These are phyloP conservation scores for Alternaria burnsii DNA, from an alignment of 2,329 filamentous ascomycete species.

Conservation along the genomic window DNA sequence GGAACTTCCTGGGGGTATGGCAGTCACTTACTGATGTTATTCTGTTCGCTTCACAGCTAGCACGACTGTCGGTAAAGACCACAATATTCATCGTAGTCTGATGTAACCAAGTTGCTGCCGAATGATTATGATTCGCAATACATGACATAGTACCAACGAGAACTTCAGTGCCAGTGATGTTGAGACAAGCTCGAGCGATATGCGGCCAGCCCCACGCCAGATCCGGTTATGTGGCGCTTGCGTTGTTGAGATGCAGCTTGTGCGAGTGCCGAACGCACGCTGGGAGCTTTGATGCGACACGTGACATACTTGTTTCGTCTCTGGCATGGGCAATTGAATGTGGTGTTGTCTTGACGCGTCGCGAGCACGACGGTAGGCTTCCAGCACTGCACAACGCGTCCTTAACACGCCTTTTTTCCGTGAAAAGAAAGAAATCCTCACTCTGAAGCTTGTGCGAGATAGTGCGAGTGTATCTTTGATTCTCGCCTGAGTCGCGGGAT, in stretches of 20 bases:
- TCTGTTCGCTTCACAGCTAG: not conserved
- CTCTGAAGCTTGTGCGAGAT: not conserved
- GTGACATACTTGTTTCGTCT: not conserved
- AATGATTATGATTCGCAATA: not conserved
- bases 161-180: not conserved
- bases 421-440: not conserved
- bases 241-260: not conserved
- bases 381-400: not conserved
- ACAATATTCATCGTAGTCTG: not conserved
- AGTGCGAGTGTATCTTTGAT: not conserved
- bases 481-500: not conserved
- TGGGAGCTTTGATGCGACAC: not conserved
- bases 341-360: not conserved
- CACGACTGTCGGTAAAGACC: not conserved
- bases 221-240: not conserved
- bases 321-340: not conserved
- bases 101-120: not conserved
- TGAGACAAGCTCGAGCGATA: constrained; percentile 5
- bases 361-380: not conserved
- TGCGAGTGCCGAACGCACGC: not conserved
- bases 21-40: constrained; percentile 24
- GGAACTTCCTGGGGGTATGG: constrained; percentile 41
- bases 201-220: not conserved
- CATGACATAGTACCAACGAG: not conserved
- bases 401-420: not conserved